These are phyloP conservation scores for Plasmopara viticola DNA, from an alignment of 352 stramenopile genomes.

Conservation along the genomic window DNA sequence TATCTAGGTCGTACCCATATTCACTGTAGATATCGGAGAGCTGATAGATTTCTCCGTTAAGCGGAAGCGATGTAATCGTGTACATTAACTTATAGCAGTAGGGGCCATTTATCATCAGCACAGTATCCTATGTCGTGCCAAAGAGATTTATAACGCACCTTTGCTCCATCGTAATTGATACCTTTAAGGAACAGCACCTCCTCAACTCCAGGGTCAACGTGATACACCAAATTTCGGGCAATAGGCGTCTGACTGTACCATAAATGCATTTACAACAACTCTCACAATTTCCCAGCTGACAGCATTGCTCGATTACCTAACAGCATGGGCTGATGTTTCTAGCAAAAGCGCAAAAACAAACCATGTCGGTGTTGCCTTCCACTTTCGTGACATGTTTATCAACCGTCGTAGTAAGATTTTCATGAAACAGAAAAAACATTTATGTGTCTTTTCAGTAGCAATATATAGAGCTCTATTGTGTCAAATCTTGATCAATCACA, in stretches of 20 bases:
- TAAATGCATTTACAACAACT: background rate
- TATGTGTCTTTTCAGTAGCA: conserved; percentile 12
- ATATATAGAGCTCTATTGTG: conserved; percentile 8
- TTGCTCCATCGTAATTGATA: conserved; percentile 54
- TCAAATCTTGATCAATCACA: background rate
- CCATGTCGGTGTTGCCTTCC: background rate
- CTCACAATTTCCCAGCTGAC: background rate
- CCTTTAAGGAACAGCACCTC: conserved; percentile 77
- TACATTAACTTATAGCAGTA: conserved; percentile 38
- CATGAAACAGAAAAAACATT: background rate
- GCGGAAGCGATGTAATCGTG: conserved; percentile 80
- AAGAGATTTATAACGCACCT: conserved; percentile 13
- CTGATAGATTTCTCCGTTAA: conserved; percentile 82
- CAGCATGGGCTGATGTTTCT: conserved; percentile 4
- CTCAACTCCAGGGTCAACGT: conserved; percentile 64
- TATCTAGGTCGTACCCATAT: conserved; percentile 54
- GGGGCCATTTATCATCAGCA: background rate
- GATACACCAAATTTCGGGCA: conserved; percentile 65
- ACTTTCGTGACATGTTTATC: conserved; percentile 11
- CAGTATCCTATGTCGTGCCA: background rate
- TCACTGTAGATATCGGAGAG: conserved; percentile 84
- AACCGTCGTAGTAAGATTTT: conserved; percentile 23
- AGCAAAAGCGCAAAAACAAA: conserved; percentile 9
- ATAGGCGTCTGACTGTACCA: conserved; percentile 31
- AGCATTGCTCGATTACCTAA: conserved; percentile 9